Evolutionary conservation across 148 eudicot species (phyloP).

Genomic region (Dysphania ambrosioides): DNA sequence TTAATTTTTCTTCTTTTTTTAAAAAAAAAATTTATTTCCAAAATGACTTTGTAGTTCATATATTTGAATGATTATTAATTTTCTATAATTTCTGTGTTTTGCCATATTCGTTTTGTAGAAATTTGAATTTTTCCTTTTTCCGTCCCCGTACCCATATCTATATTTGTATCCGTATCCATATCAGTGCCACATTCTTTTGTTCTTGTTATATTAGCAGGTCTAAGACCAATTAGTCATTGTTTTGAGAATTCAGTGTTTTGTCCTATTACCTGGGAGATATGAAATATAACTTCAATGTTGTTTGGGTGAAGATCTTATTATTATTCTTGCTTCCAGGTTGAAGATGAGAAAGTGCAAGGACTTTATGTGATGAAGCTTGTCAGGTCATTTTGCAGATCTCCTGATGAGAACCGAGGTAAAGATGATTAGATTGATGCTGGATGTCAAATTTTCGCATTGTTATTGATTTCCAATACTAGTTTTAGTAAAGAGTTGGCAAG

Average conservation of each 20-base stretch:
- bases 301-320: conserved; percentile 6
- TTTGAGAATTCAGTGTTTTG: background rate
- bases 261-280: background rate
- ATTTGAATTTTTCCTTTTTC: too few species aligned
- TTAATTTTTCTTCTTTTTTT: too few species aligned
- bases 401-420: conserved; percentile 61
- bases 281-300: background rate
- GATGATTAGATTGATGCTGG: background rate
- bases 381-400: conserved; percentile 83
- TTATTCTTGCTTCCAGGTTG: conserved; percentile 44
- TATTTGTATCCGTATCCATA: too few species aligned
- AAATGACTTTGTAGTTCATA: too few species aligned
- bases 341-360: conserved; percentile 83
- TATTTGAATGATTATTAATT: too few species aligned
- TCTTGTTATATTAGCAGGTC: background rate
- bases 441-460: background rate
- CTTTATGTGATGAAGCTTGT: conserved; percentile 81
- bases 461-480: background rate
- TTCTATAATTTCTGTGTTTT: too few species aligned
- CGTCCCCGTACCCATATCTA: too few species aligned
- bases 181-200: too few species aligned
- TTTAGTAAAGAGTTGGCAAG: background rate
- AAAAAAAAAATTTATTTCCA: too few species aligned
- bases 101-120: too few species aligned
- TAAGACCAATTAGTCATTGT: background rate